Conservation (phyloP, 2,329 filamentous ascomycete genomes). For the Alternaria gaisen region DNA sequence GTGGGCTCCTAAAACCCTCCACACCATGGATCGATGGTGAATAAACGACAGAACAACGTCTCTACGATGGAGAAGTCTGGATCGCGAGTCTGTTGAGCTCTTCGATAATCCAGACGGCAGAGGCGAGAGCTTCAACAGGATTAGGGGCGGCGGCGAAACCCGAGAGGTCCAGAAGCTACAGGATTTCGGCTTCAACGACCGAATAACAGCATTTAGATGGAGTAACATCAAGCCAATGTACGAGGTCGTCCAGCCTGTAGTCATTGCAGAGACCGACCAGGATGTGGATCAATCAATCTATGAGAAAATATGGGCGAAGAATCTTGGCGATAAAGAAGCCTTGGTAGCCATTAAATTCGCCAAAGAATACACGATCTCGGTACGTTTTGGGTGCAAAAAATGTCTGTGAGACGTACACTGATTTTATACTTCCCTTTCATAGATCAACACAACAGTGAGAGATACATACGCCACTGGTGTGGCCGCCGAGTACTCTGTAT, state of each 20-base stretch:
- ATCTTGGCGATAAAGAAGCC: not conserved
- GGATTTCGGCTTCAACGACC: not conserved
- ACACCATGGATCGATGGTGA: not conserved
- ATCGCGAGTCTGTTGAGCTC: not conserved
- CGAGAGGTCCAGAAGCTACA: not conserved
- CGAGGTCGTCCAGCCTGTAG: not conserved
- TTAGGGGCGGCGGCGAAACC: not conserved
- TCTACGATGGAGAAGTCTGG: not conserved
- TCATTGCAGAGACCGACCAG: not conserved
- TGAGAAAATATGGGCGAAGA: not conserved
- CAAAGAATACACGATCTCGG: too few species aligned
- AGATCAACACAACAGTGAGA: not conserved
- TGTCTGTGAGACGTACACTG: too few species aligned
- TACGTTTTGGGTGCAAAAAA: too few species aligned
- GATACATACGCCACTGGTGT: not conserved
- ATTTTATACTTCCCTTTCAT: not conserved
- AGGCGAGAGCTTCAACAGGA: not conserved
- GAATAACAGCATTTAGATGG: not conserved
- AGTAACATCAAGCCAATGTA: not conserved
- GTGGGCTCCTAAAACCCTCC: not conserved
- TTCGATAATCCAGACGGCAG: not conserved
- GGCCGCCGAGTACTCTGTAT: not conserved
- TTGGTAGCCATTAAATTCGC: not conserved
- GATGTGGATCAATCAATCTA: not conserved
- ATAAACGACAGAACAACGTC: not conserved